Base-by-base conservation (phyloP, 2,329 filamentous ascomycete genomes). In the Cyphellophora attinorum region DNA sequence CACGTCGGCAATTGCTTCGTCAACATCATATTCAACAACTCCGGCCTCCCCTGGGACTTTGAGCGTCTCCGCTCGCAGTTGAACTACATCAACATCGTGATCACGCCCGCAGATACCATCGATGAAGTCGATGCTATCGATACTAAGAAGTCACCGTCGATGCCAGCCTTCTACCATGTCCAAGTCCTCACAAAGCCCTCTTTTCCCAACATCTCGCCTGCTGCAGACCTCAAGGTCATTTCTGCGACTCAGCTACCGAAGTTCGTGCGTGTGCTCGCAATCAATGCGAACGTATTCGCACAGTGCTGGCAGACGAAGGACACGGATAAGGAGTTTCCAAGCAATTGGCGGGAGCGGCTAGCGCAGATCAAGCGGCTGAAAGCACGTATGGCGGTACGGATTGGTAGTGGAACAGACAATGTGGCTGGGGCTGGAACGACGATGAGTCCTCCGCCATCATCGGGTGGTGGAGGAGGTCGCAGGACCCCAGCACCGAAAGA, bases 1-100 rank as follows among this genome's bases (percentile, higher is more conserved):
- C 93, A 96, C 53, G 91, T 96, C 41, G 91, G 91, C 38, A 98
- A 98, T 53, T 91, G 96, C 58, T 93, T 85, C 56, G 91, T 98
- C 54, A 96, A 94, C 55, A 93, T 98, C 48, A 81, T 98, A 38
- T 98, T 93, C 70, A 98, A 98, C 56, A 85, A 93, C 51, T 95
- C 88, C 2, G 89, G 91, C n/a, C 59, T 79, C 31, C 81, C 83
- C 0, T 96, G 94, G 63, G 72, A 74, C 35, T 93, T 94, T 54
- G 76, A 94, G 54, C 94, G 85, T 0, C 93, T 98, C 49, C 85
- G 85, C 1, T 93, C 86, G 1, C 82, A 89, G 38, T 94, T 98
- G 67, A 96, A 95, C 54, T 94, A 84, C 53, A 86, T 98, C 54
- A 86, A 95, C 55, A 96, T 98, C 50, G 81, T 96, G 49, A 89